Base-by-base conservation (phyloP, 306 rosid species). In the Canavalia ensiformis region DNA sequence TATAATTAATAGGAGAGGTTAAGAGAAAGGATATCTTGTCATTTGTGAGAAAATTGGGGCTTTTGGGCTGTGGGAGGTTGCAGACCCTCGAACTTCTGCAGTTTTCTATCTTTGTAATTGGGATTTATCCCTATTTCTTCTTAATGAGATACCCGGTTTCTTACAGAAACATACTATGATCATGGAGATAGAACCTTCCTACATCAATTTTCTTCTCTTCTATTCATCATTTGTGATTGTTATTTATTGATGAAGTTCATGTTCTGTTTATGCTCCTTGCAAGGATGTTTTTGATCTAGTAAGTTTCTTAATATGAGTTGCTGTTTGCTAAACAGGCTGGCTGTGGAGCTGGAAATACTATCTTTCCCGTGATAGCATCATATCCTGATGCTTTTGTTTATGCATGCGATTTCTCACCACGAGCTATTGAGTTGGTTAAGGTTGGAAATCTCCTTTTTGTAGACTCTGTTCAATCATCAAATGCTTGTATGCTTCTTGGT, bases 311-410 rank as follows among this genome's bases (percentile, higher is more conserved):
- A 41, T 51, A 44, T 74, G 47, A 58, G 42, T 68, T 10, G 81
- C 72, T 79, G 59, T 51, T 65, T 59, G 12, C 66, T 81, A 34
- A 68, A 79, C 94, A 95, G 99, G 89, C 82, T 69, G 98, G 97
- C 54, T 93, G 98, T 85, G 98, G 98, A 86, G 94, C 95, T 74
- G 99, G 99, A 77, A 95, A 95, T 84, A 93, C 94, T n/a, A 89
- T 88, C 57, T 95, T 91, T 70, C 99, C 99, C 46, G 88, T 95
- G 88, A 80, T 95, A 58, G 90, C 90, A 0, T 86, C 93, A 60
- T 87, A 89, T 79, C 89, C 90, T 8, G 90, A 91, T 72, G 87
- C 89, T 76, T 93, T 93, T 78, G 91, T 90, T 72, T 91, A 91
- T 82, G 99, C 98, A 2, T 93, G 98, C 54, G 99, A 95, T 86